Base-by-base conservation (phyloP, 2,329 filamentous ascomycete genomes). In the Lachnellula arida region DNA sequence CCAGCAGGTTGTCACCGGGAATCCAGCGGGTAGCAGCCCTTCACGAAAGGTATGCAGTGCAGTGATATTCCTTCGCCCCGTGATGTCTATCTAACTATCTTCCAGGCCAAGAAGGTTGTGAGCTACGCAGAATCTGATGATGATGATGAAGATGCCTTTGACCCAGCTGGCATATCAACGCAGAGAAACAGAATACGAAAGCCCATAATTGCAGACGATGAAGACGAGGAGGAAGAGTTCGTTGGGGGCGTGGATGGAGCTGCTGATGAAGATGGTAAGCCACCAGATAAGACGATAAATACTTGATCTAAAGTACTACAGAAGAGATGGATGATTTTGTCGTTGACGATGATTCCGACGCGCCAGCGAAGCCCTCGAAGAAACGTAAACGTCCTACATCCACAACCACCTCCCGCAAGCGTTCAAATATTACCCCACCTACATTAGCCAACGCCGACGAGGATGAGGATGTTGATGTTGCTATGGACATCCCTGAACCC, bases 81-180 rank as follows among this genome's bases (percentile, higher is more conserved):
- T 43, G 46, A 48, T 39, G 44, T 25, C 19, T 28, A 28, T 32
- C 35, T 48, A 51, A 40, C 19, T 37, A 53, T 46, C 9, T n/a
- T 6, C 34, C 39, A 85, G 79, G 78, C 76, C 12, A 85, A 82
- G 70, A 87, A 85, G 65, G 71, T 77, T 46, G 80, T 94, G 62
- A 94, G 81, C 70, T 97, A 97, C 70, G 86, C 88, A 61, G 92
- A 97, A 67, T 91, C 89, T 1, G 90, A 89, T 46, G 88, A 89
- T 46, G 87, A 91, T 51, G 87, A 90, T 49, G 87, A 92, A 22
- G 84, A 86, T 74, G 63, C 74, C 70, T 56, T 65, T 72, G 14
- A 71, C 71, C 48, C 73, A 69, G 55, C 65, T 69, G 37, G 74
- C 72, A 54, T 74, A 70, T 58, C 74, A 73, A 56, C 54, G 2